These are phyloP conservation scores for Puccinellia tenuiflora DNA, from an alignment of 176 grass and related monocot genomes.

Conservation along the genomic window DNA sequence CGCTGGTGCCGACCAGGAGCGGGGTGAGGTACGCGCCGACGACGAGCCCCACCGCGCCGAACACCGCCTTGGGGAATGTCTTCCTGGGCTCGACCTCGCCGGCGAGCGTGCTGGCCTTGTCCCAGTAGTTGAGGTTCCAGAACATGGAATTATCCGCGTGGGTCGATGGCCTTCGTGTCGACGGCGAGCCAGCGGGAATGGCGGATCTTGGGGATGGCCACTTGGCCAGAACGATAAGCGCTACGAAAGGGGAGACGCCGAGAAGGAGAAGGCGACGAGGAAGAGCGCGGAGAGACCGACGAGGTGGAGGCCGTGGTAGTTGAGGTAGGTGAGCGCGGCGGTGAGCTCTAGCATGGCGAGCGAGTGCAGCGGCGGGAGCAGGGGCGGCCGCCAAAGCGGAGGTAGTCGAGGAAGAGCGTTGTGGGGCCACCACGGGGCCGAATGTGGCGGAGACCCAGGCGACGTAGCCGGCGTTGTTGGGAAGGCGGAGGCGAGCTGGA, in stretches of 20 bases:
- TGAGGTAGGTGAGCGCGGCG: constrained; percentile 72
- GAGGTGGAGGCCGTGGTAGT: constrained; percentile 69
- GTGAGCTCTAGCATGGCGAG: constrained; percentile 38
- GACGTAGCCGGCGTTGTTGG: constrained; percentile 82
- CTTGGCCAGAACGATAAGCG: constrained; percentile 46
- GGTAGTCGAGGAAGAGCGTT: constrained; percentile 85
- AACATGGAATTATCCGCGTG: neutral
- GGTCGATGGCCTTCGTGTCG: constrained; percentile 32
- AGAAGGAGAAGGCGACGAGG: constrained; percentile 74
- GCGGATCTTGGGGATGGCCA: constrained; percentile 60
- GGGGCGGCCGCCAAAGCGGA: constrained; percentile 24
- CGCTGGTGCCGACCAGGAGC: too few species aligned
- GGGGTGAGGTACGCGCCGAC: too few species aligned
- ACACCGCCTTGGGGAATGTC: too few species aligned
- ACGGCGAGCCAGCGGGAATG: constrained; percentile 68
- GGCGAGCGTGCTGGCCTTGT: constrained; percentile 84
- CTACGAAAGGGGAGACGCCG: constrained; percentile 75
- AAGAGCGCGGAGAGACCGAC: constrained; percentile 66
- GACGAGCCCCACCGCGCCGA: too few species aligned
- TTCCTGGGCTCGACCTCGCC: constrained; percentile 32
- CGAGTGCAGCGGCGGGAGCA: neutral
- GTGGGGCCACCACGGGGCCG: constrained; percentile 57
- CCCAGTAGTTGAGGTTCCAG: constrained; percentile 35
- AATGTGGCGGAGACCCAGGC: constrained; percentile 81
- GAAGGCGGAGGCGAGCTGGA: constrained; percentile 68